Evolutionary conservation across 2,329 filamentous ascomycete species (phyloP).

Genomic region (Colletotrichum tabaci): DNA sequence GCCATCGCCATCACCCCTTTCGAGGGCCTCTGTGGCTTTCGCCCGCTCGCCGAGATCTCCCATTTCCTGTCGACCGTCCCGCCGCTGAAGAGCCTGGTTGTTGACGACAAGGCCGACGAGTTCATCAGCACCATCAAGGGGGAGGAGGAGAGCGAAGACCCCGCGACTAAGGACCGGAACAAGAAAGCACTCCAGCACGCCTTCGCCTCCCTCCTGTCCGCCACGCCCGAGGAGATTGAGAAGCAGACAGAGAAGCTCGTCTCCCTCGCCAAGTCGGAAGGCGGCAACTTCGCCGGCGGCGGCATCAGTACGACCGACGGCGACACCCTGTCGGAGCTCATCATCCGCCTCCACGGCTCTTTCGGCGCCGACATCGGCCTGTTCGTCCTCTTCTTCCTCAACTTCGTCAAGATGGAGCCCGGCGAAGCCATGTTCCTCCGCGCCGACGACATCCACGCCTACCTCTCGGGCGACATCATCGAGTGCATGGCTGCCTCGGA

Average conservation of each 20-base stretch:
- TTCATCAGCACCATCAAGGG: constrained; percentile 66
- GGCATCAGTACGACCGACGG: constrained; percentile 79
- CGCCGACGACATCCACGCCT: constrained; percentile 97
- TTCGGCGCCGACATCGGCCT: constrained; percentile 93
- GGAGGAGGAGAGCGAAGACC: constrained; percentile 58
- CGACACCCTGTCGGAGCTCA: constrained; percentile 81
- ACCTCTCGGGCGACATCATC: constrained; percentile 93
- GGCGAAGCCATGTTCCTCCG: constrained; percentile 97
- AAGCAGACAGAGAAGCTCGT: constrained; percentile 79
- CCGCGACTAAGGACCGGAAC: constrained; percentile 82
- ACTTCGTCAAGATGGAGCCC: constrained; percentile 88
- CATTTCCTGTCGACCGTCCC: constrained; percentile 79
- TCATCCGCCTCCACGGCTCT: constrained; percentile 82
- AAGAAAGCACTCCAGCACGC: constrained; percentile 83
- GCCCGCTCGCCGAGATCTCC: constrained; percentile 86
- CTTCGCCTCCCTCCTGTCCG: constrained; percentile 87
- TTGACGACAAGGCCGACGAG: constrained; percentile 71
- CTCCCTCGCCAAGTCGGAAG: constrained; percentile 77
- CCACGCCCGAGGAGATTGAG: constrained; percentile 72
- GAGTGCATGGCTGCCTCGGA: constrained; percentile 99
- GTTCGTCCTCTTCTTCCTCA: constrained; percentile 97
- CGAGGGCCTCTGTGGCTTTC: constrained; percentile 95
- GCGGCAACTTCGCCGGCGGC: constrained; percentile 78
- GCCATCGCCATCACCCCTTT: constrained; percentile 97
- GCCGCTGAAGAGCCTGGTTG: constrained; percentile 76